Base-by-base conservation (phyloP, 2,329 filamentous ascomycete species). In the Ophiosphaerella herpotricha region DNA sequence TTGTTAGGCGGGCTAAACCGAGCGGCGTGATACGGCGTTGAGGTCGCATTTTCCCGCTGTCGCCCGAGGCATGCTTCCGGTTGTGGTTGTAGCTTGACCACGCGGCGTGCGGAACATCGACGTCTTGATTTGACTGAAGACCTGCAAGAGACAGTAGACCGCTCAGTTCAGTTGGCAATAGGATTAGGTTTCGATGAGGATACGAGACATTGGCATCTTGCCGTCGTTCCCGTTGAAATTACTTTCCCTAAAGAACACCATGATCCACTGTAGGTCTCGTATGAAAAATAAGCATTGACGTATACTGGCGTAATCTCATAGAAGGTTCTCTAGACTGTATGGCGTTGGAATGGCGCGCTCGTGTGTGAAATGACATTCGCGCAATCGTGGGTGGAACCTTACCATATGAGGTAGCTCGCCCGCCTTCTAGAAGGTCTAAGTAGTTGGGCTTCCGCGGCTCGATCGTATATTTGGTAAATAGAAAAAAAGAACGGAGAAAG, bases 301-400 rank as follows among this genome's bases (percentile, higher is more conserved):
- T 32, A 29, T 44, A 21, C 18, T 41, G 29, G 16, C 38, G 32
- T 7, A 42, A 21, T 35, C 34, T 35, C 39, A 36, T 43, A 13
- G 43, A 39, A 40, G n/a, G 6, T n/a, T 16, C 26, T 36, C 18
- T 14, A 23, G 16, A 16, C 7, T 5, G 31, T 41, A 26, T 46
- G 51, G 47, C 46, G 43, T 45, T 23, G 24, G 40, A 12, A 45
- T 26, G 34, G 52, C 32, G 21, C 44, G 37, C 31, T 42, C 48
- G 44, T 48, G 32, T 24, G 31, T 18, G 41, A 42, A 12, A 48
- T 48, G 39, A 42, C 5, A 23, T 31, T n/a, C 7, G 14, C 9
- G 32, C 21, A 35, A 43, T 18, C 35, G 26, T 26, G 41, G 18
- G 11, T 13, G n/a, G 7, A 18, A 12, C 11, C 9, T 34, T 42